Evolutionary conservation across 2,329 filamentous ascomycete species (phyloP), one percentile per base, ranked within the genome.

Genomic region (Epichloe typhina): DNA sequence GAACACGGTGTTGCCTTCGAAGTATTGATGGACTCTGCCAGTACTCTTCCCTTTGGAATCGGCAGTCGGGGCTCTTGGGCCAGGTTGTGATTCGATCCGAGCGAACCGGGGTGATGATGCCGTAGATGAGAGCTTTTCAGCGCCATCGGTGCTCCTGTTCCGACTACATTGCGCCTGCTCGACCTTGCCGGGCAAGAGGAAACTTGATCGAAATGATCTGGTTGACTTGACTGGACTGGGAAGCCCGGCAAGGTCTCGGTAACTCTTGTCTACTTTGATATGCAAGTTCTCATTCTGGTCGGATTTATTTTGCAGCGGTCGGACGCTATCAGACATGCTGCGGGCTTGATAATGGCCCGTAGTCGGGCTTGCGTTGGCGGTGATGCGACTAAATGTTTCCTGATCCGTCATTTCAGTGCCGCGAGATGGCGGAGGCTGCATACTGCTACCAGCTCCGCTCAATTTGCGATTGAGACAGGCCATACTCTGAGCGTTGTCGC

Each of bases 1-100:
- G 63, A 98, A 98, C 23, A 89, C 73, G 0, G 88, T 95, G 62
- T 97, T 98, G 44, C 93, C 93, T 43, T 87, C 80, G 61, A 96
- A 97, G 65, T 95, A 95, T 64, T 97, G 81, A 67, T 91, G 86
- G 59, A 96, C 95, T 57, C 77, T 83, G 48, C 62, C 61, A 82
- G 50, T 78, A 62, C 52, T 53, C 37, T 73, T 66, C n/a, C 40
- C 26, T 6, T n/a, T 17, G 5, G 40, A 11, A 33, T 23, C 17
- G 6, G 61, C 52, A 47, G 56, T 58, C 52, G 23, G 55, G 45
- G 41, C 50, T 57, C 52, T 54, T 15, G 57, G 51, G 17, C 50
- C 52, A 15, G 47, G 49, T 4, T 56, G 59, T 5, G 64, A 63
- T 53, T 80, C 74, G n/a, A 67, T 61, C 2, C 72, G 71, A 40